Evolutionary conservation across 306 rosid genomes (phyloP), one percentile per base, ranked within the genome.

Genomic region (Coriaria nepalensis): DNA sequence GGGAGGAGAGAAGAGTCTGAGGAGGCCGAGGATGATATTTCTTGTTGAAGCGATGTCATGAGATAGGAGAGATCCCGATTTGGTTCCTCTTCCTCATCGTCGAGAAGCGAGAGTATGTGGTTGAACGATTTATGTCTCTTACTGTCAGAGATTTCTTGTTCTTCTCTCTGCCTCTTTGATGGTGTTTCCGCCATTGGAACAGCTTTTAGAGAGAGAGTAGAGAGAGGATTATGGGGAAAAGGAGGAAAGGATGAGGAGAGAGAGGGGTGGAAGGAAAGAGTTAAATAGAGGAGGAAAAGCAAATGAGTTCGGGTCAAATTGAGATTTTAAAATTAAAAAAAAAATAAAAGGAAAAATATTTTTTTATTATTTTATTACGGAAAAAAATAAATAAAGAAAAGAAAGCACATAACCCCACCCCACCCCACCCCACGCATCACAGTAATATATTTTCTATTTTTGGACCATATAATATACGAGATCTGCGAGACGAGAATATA

Each of bases 51-150:
- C 55, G 82, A 60, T 6, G 76, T 57, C 45, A 87, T 87, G 4
- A 87, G 53, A 32, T 85, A 58, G 6, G 80, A 80, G 47, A 78
- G 64, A 10, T 87, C 96, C 10, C 78, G 49, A 5, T 63, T 43
- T 9, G 80, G 63, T 2, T 75, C 93, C 0, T 80, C 96, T 56
- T 80, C 96, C 8, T 83, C 93, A 10, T 61, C 65, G 0, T 87
- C 94, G 10, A 87, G 87, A 43, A 87, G 78, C 36, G 93, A 75
- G 36, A 83, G 64, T 43, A 87, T 78, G 52, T 87, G 82, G 36
- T 52, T 71, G 59, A 51, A 77, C 0, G 94, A 70, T 10, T 80
- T 83, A 35, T 76, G 82, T 35, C 73, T 80, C 68, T 83, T 87
- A 4, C 62, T 32, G 4, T 49, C 37, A 9, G 68, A 50, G 0